Conservation (phyloP, 2,329 filamentous ascomycete species). For the Podosphaera aphanis region DNA sequence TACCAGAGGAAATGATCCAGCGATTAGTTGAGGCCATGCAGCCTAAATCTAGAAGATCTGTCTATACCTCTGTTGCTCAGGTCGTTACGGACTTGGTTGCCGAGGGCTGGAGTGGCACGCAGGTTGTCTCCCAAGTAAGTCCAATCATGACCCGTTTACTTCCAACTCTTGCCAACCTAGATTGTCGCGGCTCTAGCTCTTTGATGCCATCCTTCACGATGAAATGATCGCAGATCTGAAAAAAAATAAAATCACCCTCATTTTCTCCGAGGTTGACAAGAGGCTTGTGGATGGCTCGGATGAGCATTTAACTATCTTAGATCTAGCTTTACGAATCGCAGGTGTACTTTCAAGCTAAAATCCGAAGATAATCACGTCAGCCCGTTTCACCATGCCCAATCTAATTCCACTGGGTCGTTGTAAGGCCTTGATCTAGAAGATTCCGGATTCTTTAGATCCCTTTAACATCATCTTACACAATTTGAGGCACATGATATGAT, state of each 20-base stretch:
- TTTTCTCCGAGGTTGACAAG: conserved; percentile 91
- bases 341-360: conserved; percentile 27
- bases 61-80: conserved; percentile 52
- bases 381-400: too few relatives aligned
- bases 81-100: conserved; percentile 79
- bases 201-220: conserved; percentile 61
- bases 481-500: too few relatives aligned
- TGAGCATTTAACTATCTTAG: conserved; percentile 77
- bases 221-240: conserved; percentile 63
- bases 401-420: too few relatives aligned
- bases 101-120: conserved; percentile 87
- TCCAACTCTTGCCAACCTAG: not conserved
- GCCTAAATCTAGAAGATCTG: conserved; percentile 36
- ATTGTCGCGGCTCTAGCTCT: conserved; percentile 29
- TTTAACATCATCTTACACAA: too few relatives aligned
- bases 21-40: conserved; percentile 52
- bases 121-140: conserved; percentile 57
- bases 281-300: conserved; percentile 82
- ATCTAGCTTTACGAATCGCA: conserved; percentile 62
- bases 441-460: too few relatives aligned
- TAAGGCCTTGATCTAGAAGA: too few relatives aligned
- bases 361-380: not conserved
- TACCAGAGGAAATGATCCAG: conserved; percentile 53
- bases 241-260: conserved; percentile 71
- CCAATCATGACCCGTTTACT: not conserved